phyloP scores from a whole-genome alignment of 305 asterid species.

The Fraxinus greggii region DNA sequence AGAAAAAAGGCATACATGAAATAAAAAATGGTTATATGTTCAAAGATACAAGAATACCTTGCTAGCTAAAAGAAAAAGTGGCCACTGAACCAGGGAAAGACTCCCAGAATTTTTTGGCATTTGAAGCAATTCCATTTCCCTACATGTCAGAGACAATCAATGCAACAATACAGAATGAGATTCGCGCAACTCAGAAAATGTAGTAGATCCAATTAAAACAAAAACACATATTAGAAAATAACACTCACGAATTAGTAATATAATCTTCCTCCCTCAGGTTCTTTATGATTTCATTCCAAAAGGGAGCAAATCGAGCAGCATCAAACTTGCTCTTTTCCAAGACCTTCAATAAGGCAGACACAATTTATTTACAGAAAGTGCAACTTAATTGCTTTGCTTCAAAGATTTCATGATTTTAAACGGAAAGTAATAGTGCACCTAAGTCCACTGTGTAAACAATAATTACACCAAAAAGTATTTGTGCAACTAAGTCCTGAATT shows the following conservation, averaged over 20 bases:
- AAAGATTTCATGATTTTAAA: neutral
- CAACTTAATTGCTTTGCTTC: conserved; percentile 19
- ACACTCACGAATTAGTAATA: conserved; percentile 66
- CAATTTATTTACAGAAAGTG: conserved; percentile 18
- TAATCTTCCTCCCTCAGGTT: conserved; percentile 96
- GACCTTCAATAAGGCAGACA: conserved; percentile 45
- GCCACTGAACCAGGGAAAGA: conserved; percentile 88
- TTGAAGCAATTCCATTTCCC: conserved; percentile 92
- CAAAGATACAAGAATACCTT: conserved; percentile 53
- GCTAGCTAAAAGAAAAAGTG: conserved; percentile 92
- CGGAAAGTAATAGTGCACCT: neutral
- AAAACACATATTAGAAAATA: conserved; percentile 19
- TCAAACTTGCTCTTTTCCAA: conserved; percentile 59
- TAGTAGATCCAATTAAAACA: conserved; percentile 18
- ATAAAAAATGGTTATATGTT: conserved; percentile 13
- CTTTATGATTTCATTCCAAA: conserved; percentile 89
- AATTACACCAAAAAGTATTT: neutral
- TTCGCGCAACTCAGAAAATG: conserved; percentile 8
- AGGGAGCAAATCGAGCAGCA: conserved; percentile 90
- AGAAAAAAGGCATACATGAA: conserved; percentile 12
- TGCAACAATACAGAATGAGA: conserved; percentile 21
- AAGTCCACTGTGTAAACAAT: conserved; percentile 4
- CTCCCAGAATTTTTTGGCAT: conserved; percentile 80
- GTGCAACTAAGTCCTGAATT: neutral
- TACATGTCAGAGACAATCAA: conserved; percentile 30